Conservation (phyloP, 2,329 filamentous ascomycete species). For the Calonectria multiphialidica region DNA sequence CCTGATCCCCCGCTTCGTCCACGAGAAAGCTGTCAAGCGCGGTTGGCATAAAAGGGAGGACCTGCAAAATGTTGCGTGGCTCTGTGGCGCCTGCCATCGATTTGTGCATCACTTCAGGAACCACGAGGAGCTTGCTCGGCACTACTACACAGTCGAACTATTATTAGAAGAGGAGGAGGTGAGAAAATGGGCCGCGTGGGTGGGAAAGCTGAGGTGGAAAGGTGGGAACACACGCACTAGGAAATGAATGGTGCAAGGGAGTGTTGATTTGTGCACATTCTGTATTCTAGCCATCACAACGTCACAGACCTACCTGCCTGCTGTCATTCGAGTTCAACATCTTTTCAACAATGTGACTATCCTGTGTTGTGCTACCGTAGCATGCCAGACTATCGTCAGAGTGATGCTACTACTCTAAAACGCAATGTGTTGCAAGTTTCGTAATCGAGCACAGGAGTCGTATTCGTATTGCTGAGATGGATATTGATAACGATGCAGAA, state of each 20-base stretch:
- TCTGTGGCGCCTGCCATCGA: constrained; percentile 86
- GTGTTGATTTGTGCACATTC: not conserved
- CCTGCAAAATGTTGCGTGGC: constrained; percentile 85
- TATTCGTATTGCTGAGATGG: not conserved
- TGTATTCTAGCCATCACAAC: not conserved
- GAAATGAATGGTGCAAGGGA: constrained; percentile 19
- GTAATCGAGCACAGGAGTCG: not conserved
- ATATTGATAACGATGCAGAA: not conserved
- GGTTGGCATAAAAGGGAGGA: constrained; percentile 84
- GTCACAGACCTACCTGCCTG: not conserved
- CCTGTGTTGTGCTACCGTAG: not conserved
- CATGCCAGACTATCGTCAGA: not conserved
- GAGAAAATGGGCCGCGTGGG: constrained; percentile 78
- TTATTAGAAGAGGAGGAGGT: constrained; percentile 80
- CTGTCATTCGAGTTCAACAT: not conserved
- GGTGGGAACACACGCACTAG: constrained; percentile 38
- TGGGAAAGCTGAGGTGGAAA: constrained; percentile 81
- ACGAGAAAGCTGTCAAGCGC: constrained; percentile 80
- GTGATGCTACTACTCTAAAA: not conserved
- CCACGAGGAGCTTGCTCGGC: constrained; percentile 82
- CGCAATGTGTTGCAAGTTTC: not conserved
- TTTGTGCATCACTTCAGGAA: constrained; percentile 82
- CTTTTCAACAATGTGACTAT: not conserved
- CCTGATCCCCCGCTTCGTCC: constrained; percentile 82
- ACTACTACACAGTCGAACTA: constrained; percentile 79